Conservation (phyloP, 208 protist species). For the Acanthamoeba royreba region DNA sequence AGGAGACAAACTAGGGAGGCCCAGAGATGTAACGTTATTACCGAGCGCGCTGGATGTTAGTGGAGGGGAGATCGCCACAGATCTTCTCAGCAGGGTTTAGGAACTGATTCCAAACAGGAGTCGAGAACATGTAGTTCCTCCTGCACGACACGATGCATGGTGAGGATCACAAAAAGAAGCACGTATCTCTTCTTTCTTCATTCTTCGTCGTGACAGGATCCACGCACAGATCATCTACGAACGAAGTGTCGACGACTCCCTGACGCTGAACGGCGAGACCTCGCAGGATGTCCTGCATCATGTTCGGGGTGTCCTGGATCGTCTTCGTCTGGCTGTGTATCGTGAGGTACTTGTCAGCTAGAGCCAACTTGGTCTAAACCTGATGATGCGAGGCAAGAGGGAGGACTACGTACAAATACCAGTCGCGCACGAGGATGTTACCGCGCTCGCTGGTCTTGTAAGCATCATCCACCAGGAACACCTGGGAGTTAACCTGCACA, state of each 20-base stretch:
- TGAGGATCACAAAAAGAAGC: too few relatives aligned
- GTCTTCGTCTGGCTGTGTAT: not conserved
- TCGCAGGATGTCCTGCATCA: not conserved
- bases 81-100: too few relatives aligned
- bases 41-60: too few relatives aligned
- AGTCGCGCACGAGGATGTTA: conserved; percentile 16
- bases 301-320: not conserved
- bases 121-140: too few relatives aligned
- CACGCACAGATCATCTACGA: conserved; percentile 27
- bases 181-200: too few relatives aligned
- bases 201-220: too few relatives aligned
- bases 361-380: not conserved
- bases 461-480: not conserved
- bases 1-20: too few relatives aligned
- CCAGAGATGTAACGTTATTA: too few relatives aligned
- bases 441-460: not conserved
- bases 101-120: too few relatives aligned
- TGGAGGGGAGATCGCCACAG: too few relatives aligned
- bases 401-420: conserved; percentile 32
- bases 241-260: not conserved
- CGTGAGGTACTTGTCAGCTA: not conserved
- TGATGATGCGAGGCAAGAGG: too few relatives aligned
- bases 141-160: too few relatives aligned
- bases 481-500: conserved; percentile 29
- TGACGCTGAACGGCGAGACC: not conserved